Conservation (phyloP, 768 basidiomycete genomes). For the Amylocystis lapponica region DNA sequence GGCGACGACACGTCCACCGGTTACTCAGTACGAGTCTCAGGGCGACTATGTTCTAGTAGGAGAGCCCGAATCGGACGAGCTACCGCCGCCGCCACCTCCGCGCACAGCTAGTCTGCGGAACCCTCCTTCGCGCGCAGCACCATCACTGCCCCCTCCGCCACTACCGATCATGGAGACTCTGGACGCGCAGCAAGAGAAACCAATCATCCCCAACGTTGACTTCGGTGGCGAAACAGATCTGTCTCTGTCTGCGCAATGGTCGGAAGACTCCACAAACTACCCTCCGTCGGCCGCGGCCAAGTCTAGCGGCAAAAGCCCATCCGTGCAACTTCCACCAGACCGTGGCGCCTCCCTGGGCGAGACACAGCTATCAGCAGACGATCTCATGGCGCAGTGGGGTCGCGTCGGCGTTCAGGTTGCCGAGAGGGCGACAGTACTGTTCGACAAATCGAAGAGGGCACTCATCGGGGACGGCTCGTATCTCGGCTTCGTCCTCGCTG, state of each 20-base stretch:
- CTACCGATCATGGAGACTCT: constrained; percentile 28
- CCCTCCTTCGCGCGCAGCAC: constrained; percentile 30
- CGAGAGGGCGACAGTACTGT: constrained; percentile 60
- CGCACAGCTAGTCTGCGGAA: constrained; percentile 17
- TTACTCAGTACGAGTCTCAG: constrained; percentile 14
- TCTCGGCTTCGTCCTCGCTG: constrained; percentile 67
- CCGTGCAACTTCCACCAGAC: constrained; percentile 2
- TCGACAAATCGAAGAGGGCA: constrained; percentile 70
- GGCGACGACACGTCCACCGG: constrained; percentile 20
- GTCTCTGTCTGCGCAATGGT: constrained; percentile 50
- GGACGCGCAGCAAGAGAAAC: constrained; percentile 58
- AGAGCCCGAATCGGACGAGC: constrained; percentile 24
- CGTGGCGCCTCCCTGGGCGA: constrained; percentile 18
- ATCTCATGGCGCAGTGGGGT: constrained; percentile 64
- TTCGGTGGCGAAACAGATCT: constrained; percentile 46
- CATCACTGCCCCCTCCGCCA: constrained; percentile 36
- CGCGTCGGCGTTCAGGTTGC: constrained; percentile 72
- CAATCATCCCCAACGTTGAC: constrained; percentile 51
- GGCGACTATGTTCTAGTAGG: constrained; percentile 31
- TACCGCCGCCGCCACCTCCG: constrained; percentile 44
- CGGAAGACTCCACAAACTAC: constrained; percentile 46
- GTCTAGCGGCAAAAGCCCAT: background rate
- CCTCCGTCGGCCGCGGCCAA: constrained; percentile 22
- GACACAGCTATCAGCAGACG: constrained; percentile 46
- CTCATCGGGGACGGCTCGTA: constrained; percentile 85